Percentiles rank a stretch among this genome's conserved stretches.
Evolutionary conservation across 441 rosid species (phyloP).

Genomic region (Cnidoscolus chayamansa): DNA sequence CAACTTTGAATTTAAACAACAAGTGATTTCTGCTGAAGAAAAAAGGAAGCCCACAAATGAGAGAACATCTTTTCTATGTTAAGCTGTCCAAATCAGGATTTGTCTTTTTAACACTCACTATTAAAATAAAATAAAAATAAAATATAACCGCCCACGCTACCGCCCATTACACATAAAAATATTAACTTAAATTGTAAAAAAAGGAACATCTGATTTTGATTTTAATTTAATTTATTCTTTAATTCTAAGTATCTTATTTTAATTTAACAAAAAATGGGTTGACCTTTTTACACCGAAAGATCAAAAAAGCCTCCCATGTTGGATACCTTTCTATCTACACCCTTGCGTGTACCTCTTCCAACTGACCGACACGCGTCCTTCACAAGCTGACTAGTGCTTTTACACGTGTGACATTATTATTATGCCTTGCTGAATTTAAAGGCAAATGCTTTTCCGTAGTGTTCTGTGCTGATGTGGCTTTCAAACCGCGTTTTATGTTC

Average conservation of each 20-base stretch:
- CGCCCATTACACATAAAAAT: neutral
- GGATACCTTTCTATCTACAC: slow-evolving; percentile 3
- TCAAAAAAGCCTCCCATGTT: neutral
- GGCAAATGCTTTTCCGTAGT: too few species aligned
- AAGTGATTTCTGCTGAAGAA: too few species aligned
- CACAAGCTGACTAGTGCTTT: too few species aligned
- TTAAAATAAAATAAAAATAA: too few species aligned
- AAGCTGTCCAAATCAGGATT: neutral
- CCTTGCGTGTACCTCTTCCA: too few species aligned
- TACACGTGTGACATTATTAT: too few species aligned
- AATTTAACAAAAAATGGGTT: neutral
- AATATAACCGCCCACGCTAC: slow-evolving; percentile 16
- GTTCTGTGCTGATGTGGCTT: too few species aligned
- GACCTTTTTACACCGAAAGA: slow-evolving; percentile 25
- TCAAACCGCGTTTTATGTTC: too few species aligned
- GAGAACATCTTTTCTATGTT: neutral
- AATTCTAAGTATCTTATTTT: slow-evolving; percentile 4
- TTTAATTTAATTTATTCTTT: neutral
- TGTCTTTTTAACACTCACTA: neutral
- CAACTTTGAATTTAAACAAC: too few species aligned
- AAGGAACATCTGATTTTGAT: neutral
- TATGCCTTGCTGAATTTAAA: too few species aligned
- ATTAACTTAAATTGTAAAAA: neutral
- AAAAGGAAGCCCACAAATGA: too few species aligned
- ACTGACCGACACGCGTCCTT: slow-evolving; percentile 11